phyloP scores from a whole-genome alignment of 345 rosid genomes.

The Citrus inodora region DNA sequence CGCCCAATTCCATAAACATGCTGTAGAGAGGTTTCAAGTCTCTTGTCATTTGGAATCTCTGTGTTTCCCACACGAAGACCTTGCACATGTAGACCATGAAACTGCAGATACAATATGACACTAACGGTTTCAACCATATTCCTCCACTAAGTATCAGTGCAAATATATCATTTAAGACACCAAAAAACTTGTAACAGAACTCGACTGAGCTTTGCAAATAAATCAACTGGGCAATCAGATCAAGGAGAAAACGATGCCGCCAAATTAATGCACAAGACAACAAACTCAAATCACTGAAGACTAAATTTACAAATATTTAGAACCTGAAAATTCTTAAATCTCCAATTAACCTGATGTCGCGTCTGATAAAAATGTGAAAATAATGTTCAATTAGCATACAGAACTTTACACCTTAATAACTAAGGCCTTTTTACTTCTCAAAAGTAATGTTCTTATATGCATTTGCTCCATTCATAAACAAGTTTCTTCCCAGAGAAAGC shows the following conservation, averaged over 20 bases:
- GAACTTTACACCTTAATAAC: too few relatives aligned
- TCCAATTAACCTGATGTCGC: background rate
- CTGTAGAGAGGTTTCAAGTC: slow-evolving; percentile 56
- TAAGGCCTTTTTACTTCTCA: too few relatives aligned
- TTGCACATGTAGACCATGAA: slow-evolving; percentile 40
- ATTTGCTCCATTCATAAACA: background rate
- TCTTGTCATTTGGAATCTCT: slow-evolving; percentile 61
- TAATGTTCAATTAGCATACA: background rate
- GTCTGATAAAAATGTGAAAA: background rate
- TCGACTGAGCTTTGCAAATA: background rate
- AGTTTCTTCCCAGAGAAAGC: background rate
- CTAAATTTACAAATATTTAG: background rate
- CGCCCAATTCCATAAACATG: slow-evolving; percentile 72
- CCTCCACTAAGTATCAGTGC: background rate
- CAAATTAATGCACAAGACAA: too few relatives aligned
- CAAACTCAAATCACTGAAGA: background rate
- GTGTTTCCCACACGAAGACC: slow-evolving; percentile 67
- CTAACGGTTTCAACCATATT: background rate
- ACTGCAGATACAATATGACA: slow-evolving; percentile 24
- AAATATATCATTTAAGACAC: background rate
- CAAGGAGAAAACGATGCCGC: background rate
- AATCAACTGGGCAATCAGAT: background rate
- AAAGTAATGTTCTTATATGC: too few relatives aligned
- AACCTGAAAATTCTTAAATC: background rate
- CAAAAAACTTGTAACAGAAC: background rate